phyloP scores from a whole-genome alignment of 192 early-diverging fungal genomes.

The Chytriomyces hyalinus region DNA sequence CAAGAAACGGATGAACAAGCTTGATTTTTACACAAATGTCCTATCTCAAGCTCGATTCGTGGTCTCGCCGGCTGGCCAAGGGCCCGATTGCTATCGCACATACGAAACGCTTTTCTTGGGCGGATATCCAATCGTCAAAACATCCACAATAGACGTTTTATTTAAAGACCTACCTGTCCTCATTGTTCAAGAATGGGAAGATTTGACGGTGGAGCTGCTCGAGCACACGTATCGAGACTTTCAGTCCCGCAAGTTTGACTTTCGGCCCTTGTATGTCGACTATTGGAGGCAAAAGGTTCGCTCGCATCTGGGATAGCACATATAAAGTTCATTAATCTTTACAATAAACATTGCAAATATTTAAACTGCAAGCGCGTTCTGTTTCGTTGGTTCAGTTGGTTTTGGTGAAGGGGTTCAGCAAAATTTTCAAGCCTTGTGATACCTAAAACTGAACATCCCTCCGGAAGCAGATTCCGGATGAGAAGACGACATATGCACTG shows the following conservation, averaged over 20 bases:
- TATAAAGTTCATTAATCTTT: neutral
- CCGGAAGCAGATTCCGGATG: too few relatives aligned
- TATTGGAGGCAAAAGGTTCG: slow-evolving; percentile 26
- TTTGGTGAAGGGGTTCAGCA: too few relatives aligned
- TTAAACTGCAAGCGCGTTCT: too few relatives aligned
- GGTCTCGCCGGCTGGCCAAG: slow-evolving; percentile 27
- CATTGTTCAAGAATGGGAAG: slow-evolving; percentile 27
- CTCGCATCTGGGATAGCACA: neutral
- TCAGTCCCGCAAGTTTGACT: neutral
- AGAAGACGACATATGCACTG: too few relatives aligned
- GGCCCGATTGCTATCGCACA: slow-evolving; percentile 37
- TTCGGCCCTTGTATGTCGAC: slow-evolving; percentile 8
- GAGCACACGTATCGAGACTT: slow-evolving; percentile 27
- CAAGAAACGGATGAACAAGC: neutral
- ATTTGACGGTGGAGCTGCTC: slow-evolving; percentile 30
- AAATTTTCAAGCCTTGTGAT: too few relatives aligned
- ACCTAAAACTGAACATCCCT: too few relatives aligned
- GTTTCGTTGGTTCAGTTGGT: too few relatives aligned
- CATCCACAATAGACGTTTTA: slow-evolving; percentile 12
- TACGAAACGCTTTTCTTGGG: slow-evolving; percentile 36
- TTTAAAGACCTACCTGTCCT: slow-evolving; percentile 32
- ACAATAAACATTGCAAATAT: too few relatives aligned
- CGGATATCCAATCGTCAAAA: slow-evolving; percentile 35
- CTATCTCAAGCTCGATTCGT: slow-evolving; percentile 26
- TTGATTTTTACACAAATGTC: slow-evolving; percentile 19